A percentile compares a stretch with the other conserved stretches of the same genome.
These are phyloP conservation scores for Triglochin maritima DNA, from an alignment of 106 monocot genomes.

Conservation along the genomic window DNA sequence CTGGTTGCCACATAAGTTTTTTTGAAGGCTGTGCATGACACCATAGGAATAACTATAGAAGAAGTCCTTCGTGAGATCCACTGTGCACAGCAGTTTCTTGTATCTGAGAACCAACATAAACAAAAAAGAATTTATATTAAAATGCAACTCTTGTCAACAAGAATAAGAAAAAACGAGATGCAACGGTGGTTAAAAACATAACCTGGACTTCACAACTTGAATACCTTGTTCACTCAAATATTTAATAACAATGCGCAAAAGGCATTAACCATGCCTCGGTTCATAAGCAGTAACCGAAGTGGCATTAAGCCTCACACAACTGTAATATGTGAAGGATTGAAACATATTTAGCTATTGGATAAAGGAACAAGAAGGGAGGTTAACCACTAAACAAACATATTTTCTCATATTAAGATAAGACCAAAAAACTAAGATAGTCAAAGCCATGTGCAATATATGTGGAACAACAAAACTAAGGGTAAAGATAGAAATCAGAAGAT, in stretches of 20 bases:
- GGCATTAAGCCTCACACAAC: conserved; percentile 6
- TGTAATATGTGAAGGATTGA: conserved; percentile 7
- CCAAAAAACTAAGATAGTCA: too few relatives aligned
- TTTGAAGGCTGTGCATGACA: conserved; percentile 86
- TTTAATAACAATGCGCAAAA: background rate
- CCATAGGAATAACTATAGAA: conserved; percentile 89
- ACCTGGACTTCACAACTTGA: background rate
- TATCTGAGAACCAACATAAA: conserved; percentile 43
- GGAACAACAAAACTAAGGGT: too few relatives aligned
- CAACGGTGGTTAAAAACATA: background rate
- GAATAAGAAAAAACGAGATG: background rate
- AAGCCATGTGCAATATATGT: too few relatives aligned
- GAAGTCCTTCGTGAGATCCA: conserved; percentile 96
- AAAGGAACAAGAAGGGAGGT: too few relatives aligned
- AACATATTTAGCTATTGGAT: background rate
- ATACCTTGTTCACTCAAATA: conserved; percentile 9
- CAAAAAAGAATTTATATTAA: background rate
- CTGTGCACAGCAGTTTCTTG: conserved; percentile 68
- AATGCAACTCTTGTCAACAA: too few relatives aligned
- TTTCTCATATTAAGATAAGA: too few relatives aligned
- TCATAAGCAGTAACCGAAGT: conserved; percentile 7
- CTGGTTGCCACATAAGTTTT: conserved; percentile 50
- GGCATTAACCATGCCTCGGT: conserved; percentile 3
- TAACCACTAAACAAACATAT: too few relatives aligned
- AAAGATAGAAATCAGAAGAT: too few relatives aligned